Conservation (phyloP, 768 basidiomycete genomes). For the Leccinellum rugosiceps region DNA sequence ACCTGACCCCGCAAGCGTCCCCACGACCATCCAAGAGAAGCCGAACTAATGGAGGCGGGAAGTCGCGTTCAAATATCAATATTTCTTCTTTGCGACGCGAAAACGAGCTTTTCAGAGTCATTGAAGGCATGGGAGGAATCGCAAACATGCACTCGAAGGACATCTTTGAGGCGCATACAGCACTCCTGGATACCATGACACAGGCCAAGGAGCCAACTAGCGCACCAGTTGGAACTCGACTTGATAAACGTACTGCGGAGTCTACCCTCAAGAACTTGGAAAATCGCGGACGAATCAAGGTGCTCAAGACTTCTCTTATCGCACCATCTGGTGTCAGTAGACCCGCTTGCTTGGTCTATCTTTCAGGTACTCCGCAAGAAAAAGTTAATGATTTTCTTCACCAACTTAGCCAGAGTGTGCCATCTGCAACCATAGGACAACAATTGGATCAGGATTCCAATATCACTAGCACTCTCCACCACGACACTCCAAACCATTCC, state of each 20-base stretch:
- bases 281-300: conserved; percentile 62
- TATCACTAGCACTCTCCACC: conserved; percentile 54
- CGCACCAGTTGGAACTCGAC: conserved; percentile 60
- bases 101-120: conserved; percentile 68
- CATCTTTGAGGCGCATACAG: conserved; percentile 63
- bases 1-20: not conserved
- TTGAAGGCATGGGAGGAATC: conserved; percentile 68
- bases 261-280: conserved; percentile 60
- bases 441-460: conserved; percentile 48
- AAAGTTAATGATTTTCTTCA: conserved; percentile 57
- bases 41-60: conserved; percentile 12
- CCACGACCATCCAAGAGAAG: conserved; percentile 23
- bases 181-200: conserved; percentile 55
- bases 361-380: conserved; percentile 54
- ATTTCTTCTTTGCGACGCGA: conserved; percentile 78
- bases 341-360: conserved; percentile 60
- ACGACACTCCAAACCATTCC: conserved; percentile 47
- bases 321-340: conserved; percentile 57
- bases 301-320: conserved; percentile 61
- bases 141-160: conserved; percentile 64
- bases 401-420: conserved; percentile 42
- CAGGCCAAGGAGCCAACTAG: conserved; percentile 67
- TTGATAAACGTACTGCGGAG: conserved; percentile 71
- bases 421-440: conserved; percentile 28
- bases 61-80: conserved; percentile 47